Base-by-base conservation (phyloP, 768 basidiomycete species). In the Serendipita sp. region DNA sequence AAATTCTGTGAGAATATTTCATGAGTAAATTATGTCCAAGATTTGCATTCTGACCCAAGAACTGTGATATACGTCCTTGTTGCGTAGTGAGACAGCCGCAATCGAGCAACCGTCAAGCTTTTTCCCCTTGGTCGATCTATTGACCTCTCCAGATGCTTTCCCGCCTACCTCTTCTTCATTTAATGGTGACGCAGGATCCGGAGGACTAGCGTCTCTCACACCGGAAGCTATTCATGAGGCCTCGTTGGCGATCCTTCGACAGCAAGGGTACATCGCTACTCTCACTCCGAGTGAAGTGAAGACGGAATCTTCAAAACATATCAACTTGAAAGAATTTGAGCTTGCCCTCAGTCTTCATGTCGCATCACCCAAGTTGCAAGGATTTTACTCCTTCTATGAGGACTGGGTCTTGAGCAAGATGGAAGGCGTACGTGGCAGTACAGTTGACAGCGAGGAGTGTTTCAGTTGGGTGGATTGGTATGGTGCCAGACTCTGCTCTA, bases 391-490 rank as follows among this genome's bases (percentile, higher is more conserved):
- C 63, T 83, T 84, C 71, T 94, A 91, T 69, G 72, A 74, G 63
- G 71, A 75, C 68, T 60, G 66, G 54, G 68, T 69, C 64, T 66
- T 67, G 2, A 45, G 41, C 34, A 45, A 70, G 74, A 67, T 74
- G 68, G 60, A 63, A 63, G 58, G 15, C 18, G 54, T 30, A 30
- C 16, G 11, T 54, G 71, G 74, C 41, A 69, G 66, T n/a, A 67
- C 36, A 51, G 54, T 16, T 34, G 66, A 70, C 41, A 73, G 71
- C 10, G 72, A 70, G 5, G 70, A 74, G 3, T 88, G 85, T 69
- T 83, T 79, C 1, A 85, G 85, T 11, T 92, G 86, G 89, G 85
- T 89, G 10, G 88, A 88, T 65, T 90, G 88, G 89, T 86, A 90
- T 70, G 89, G 90, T 1, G 72, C 81, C 58, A 77, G 83, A 32